phyloP scores from a whole-genome alignment of 2,329 filamentous ascomycete species.

The Myotisia sp. region DNA sequence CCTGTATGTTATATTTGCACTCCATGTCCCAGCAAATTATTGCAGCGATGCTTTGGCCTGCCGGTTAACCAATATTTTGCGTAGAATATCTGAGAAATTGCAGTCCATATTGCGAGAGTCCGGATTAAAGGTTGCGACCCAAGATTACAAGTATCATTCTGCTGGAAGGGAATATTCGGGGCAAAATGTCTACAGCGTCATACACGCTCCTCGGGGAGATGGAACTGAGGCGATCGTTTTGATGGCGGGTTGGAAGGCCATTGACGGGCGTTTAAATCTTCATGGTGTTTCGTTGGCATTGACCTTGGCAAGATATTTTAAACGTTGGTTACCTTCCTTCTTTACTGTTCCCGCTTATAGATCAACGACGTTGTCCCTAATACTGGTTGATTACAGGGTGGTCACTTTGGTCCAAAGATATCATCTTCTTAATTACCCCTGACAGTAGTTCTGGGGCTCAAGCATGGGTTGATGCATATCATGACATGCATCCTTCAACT shows the following conservation, averaged over 20 bases:
- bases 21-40: too few relatives aligned
- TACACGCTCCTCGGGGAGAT: conserved; percentile 86
- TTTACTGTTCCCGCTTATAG: not conserved
- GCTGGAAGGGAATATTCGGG: conserved; percentile 60
- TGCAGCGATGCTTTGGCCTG: too few relatives aligned
- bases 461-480: conserved; percentile 96
- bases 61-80: too few relatives aligned
- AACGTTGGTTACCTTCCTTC: conserved; percentile 38
- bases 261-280: conserved; percentile 62
- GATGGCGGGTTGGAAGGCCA: conserved; percentile 76
- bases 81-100: conserved; percentile 51
- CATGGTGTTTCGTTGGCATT: conserved; percentile 78
- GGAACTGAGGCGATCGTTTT: conserved; percentile 94
- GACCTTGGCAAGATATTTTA: conserved; percentile 86
- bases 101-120: conserved; percentile 61
- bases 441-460: conserved; percentile 85
- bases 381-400: conserved; percentile 44
- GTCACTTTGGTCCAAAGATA: conserved; percentile 98
- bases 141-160: conserved; percentile 74
- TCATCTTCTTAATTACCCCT: conserved; percentile 76
- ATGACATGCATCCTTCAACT: conserved; percentile 62
- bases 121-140: conserved; percentile 74
- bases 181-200: conserved; percentile 84
- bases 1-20: conserved; percentile 21
- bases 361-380: not conserved